Conservation (phyloP, 768 basidiomycete genomes). For the Kwoniella heveanensis region DNA sequence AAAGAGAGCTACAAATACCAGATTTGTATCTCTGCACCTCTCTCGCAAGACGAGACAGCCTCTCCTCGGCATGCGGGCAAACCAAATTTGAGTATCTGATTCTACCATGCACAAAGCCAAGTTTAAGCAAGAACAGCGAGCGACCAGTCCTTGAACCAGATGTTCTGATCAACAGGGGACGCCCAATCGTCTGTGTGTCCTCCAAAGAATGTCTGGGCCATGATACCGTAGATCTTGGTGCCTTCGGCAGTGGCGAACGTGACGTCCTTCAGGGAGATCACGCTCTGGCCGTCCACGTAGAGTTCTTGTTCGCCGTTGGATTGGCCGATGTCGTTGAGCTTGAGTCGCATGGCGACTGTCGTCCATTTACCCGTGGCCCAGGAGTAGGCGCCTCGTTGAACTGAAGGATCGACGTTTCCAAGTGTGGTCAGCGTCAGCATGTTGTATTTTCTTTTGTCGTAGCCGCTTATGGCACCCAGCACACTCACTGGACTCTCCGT, state of each 20-base stretch:
- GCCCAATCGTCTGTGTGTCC: constrained; percentile 60
- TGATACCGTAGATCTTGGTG: constrained; percentile 67
- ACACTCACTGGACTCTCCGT: constrained; percentile 56
- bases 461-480: too few species aligned
- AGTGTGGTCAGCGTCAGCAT: too few species aligned
- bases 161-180: constrained; percentile 65
- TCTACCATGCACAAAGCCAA: too few species aligned
- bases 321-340: constrained; percentile 71
- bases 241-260: constrained; percentile 61
- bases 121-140: constrained; percentile 61
- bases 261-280: constrained; percentile 64
- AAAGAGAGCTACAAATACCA: background rate
- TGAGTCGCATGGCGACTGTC: constrained; percentile 69
- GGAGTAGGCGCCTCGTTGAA: constrained; percentile 70
- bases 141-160: constrained; percentile 72
- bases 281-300: constrained; percentile 67
- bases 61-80: too few species aligned
- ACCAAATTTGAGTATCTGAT: too few species aligned
- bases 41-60: background rate
- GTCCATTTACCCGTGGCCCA: constrained; percentile 70
- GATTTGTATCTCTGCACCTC: background rate
- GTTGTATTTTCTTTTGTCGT: too few species aligned
- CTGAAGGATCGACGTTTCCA: too few species aligned
- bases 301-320: constrained; percentile 75
- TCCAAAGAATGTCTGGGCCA: constrained; percentile 70